Conservation (phyloP, 2,329 filamentous ascomycete species). For the Colletotrichum falcatum region DNA sequence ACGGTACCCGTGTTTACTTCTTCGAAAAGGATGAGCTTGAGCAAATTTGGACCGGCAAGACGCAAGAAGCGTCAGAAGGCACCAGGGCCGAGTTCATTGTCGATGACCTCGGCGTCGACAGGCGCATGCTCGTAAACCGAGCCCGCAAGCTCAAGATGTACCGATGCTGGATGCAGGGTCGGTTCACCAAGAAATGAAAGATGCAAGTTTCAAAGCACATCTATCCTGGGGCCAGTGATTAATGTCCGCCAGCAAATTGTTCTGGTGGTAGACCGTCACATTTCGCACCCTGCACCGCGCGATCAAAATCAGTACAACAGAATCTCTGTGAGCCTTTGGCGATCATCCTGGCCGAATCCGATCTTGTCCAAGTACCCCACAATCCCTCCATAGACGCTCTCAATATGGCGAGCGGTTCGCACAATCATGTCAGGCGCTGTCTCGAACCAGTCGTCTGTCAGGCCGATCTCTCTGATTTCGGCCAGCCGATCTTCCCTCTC, state of each 20-base stretch:
- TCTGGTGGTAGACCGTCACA: background rate
- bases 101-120: conserved; percentile 84
- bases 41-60: conserved; percentile 77
- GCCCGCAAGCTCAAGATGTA: conserved; percentile 97
- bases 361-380: conserved; percentile 73
- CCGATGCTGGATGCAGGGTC: conserved; percentile 92
- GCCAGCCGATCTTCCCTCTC: conserved; percentile 73
- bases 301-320: conserved; percentile 54
- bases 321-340: conserved; percentile 55
- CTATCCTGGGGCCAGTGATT: conserved; percentile 7
- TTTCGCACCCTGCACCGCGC: background rate
- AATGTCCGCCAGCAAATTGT: background rate
- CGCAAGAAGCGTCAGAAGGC: conserved; percentile 45
- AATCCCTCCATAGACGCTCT: conserved; percentile 73
- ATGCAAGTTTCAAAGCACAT: conserved; percentile 17
- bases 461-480: conserved; percentile 77
- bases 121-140: conserved; percentile 91
- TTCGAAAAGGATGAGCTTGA: conserved; percentile 89
- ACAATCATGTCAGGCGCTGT: conserved; percentile 75
- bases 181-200: conserved; percentile 76
- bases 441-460: conserved; percentile 78
- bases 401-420: conserved; percentile 68
- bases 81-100: conserved; percentile 71
- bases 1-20: conserved; percentile 97
- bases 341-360: conserved; percentile 64